Conservation (phyloP, 2,329 filamentous ascomycete genomes). For the Neophaeococcomyces aloes region DNA sequence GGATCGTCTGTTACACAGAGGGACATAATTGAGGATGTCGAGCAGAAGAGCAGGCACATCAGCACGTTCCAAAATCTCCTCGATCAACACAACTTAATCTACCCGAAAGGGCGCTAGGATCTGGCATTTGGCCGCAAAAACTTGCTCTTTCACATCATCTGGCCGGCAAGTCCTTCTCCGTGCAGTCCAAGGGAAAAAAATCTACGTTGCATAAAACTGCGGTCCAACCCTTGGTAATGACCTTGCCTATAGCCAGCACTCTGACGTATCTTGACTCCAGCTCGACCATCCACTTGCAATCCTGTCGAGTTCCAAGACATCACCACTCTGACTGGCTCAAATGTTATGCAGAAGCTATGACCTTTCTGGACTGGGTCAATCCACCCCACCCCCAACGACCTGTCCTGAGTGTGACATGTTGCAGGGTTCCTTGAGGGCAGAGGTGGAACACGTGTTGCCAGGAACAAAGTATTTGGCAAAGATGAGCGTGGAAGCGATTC, state of each 20-base stretch:
- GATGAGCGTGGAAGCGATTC: not conserved
- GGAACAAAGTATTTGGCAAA: not conserved
- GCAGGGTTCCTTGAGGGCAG: not conserved
- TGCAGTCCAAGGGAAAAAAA: not conserved
- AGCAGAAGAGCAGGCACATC: not conserved
- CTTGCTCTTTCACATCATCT: too few relatives aligned
- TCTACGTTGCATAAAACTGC: not conserved
- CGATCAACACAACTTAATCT: conserved; percentile 12
- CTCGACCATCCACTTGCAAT: not conserved
- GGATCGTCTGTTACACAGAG: not conserved
- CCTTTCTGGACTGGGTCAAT: conserved; percentile 4
- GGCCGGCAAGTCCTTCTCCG: not conserved
- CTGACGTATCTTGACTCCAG: not conserved
- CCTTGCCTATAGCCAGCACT: not conserved
- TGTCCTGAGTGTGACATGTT: not conserved
- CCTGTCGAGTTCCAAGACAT: conserved; percentile 11
- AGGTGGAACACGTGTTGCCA: not conserved
- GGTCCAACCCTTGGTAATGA: not conserved
- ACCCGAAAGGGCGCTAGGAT: conserved; percentile 13
- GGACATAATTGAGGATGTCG: not conserved
- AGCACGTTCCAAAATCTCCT: not conserved
- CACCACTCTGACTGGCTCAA: conserved; percentile 16
- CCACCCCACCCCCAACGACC: not conserved
- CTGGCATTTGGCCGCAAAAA: conserved; percentile 9
- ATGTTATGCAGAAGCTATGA: conserved; percentile 12